Conservation (phyloP, 805 yeast genomes). For the Kluyveromyces lactis region DNA sequence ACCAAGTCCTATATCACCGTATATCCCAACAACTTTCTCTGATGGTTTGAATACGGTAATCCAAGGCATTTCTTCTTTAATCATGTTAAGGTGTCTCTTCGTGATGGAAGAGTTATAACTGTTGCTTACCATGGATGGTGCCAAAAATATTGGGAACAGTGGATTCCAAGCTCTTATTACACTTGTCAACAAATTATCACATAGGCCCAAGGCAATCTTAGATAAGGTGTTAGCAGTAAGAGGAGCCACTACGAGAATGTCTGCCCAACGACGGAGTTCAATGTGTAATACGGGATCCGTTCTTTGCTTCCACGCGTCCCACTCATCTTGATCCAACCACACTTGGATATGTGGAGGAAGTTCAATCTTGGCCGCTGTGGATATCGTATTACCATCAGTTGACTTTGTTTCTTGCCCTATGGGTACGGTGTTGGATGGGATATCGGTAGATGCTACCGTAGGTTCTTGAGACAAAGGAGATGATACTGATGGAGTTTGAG, state of each 20-base stretch:
- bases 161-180: slow-evolving; percentile 96
- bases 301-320: slow-evolving; percentile 78
- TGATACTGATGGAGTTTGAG: background rate
- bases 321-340: slow-evolving; percentile 93
- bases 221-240: slow-evolving; percentile 87
- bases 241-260: slow-evolving; percentile 87
- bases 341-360: slow-evolving; percentile 63
- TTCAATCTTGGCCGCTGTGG: slow-evolving; percentile 39
- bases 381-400: background rate
- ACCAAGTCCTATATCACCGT: slow-evolving; percentile 99
- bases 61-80: slow-evolving; percentile 91
- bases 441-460: slow-evolving; percentile 10
- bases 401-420: background rate
- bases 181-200: slow-evolving; percentile 85
- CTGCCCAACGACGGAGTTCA: slow-evolving; percentile 95
- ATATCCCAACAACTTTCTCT: slow-evolving; percentile 84
- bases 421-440: background rate
- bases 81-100: slow-evolving; percentile 65
- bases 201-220: slow-evolving; percentile 81
- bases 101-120: slow-evolving; percentile 88
- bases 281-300: slow-evolving; percentile 91
- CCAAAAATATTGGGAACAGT: slow-evolving; percentile 75
- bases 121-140: slow-evolving; percentile 94
- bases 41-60: slow-evolving; percentile 89
- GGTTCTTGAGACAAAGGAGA: background rate